These are phyloP conservation scores for Nemania diffusa DNA, from an alignment of 2,329 filamentous ascomycete species.

Conservation along the genomic window DNA sequence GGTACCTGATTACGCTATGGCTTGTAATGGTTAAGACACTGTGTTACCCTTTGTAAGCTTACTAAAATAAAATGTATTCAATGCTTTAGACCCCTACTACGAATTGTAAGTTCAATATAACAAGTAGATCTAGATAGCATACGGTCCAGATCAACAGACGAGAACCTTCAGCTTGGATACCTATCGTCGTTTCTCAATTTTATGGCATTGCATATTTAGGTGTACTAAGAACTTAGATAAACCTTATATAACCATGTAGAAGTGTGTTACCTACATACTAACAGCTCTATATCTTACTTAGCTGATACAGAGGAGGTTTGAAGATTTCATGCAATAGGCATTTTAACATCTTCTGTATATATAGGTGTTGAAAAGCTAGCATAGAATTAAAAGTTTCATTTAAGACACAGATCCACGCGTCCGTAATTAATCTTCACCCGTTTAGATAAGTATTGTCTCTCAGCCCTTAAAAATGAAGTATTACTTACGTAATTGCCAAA, in stretches of 20 bases:
- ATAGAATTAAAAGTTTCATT: neutral
- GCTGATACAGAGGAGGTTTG: conserved; percentile 19
- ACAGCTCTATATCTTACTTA: neutral
- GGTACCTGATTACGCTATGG: neutral
- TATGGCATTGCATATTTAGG: neutral
- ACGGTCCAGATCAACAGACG: neutral
- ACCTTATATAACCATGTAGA: neutral
- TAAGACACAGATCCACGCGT: neutral
- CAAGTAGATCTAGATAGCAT: neutral
- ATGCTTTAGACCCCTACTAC: neutral
- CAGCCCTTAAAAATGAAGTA: neutral
- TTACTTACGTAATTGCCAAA: neutral
- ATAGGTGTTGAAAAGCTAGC: neutral
- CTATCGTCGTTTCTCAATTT: neutral
- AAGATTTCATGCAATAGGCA: conserved; percentile 21
- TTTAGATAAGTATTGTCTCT: neutral
- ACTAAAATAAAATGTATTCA: conserved; percentile 21
- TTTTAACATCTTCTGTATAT: neutral
- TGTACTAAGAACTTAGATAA: neutral
- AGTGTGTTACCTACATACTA: neutral
- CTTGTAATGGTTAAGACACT: conserved; percentile 14
- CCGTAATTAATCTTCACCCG: neutral
- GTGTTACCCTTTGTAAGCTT: conserved; percentile 27
- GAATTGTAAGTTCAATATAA: neutral
- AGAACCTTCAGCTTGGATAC: neutral